Evolutionary conservation across 306 rosid genomes (phyloP), one percentile per base, ranked within the genome.

Genomic region (Vigna trinervia): DNA sequence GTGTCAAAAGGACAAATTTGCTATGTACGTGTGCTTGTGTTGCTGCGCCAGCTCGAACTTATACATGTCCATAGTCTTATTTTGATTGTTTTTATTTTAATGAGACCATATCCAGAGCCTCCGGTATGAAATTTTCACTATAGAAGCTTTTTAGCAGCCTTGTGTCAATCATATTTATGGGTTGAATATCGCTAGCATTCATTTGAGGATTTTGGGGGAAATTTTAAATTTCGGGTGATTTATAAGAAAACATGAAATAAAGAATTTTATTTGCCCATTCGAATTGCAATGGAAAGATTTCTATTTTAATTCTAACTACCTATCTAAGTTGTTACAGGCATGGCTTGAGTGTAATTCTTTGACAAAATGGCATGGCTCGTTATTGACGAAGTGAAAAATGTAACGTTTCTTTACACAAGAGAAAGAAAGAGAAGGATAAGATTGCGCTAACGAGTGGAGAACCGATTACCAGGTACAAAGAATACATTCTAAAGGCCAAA

Each of bases 1-100:
- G 15, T 14, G 54, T 83, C 38, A 65, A 13, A 57, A 66, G 57
- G 62, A 41, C 52, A 41, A 58, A 61, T 48, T 72, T 73, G 76
- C 48, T 58, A 47, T 12, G 7, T 34, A 11, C 38, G 30, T 60
- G 4, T 62, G 22, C 17, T 38, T 56, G 4, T 63, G 39, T 76
- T 46, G 53, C 51, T 77, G 68, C 75, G 38, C 51, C 13, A 34
- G 67, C 69, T 19, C 50, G 56, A 69, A 50, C 62, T 47, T 34
- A 22, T 5, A 36, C 41, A 23, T 36, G 65, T 74, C 80, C 69
- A 65, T 54, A 43, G 62, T 68, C 57, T 30, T 52, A 10, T 26
- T 51, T 64, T 74, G 17, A 38, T 64, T 20, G 22, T 39, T 66
- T 68, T 38, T 59, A 14, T 46, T 34, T 56, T 56, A 17, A 17